Percentiles rank a stretch among this genome's conserved stretches.
These are phyloP conservation scores for Orbilia javanica DNA, from an alignment of 2,329 filamentous ascomycete species.

Conservation along the genomic window DNA sequence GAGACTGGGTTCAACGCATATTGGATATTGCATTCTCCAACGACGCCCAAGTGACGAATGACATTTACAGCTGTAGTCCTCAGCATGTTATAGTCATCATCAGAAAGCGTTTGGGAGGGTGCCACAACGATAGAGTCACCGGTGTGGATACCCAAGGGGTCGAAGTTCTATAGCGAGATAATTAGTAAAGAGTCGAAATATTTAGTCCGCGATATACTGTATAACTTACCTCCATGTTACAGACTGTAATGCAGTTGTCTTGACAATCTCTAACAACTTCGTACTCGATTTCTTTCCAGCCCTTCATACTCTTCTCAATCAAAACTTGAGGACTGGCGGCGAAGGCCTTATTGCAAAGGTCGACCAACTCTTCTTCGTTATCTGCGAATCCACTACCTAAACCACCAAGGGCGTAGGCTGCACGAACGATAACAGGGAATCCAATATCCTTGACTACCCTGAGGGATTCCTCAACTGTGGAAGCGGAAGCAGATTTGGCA, in stretches of 20 bases:
- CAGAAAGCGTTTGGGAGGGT: slow-evolving; percentile 93
- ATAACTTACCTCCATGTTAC: slow-evolving; percentile 84
- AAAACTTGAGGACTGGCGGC: slow-evolving; percentile 95
- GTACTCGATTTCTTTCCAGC: slow-evolving; percentile 99
- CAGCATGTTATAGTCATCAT: slow-evolving; percentile 99
- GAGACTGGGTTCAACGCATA: slow-evolving; percentile 97
- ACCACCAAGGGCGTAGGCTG: slow-evolving; percentile 94
- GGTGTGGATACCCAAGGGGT: slow-evolving; percentile 96
- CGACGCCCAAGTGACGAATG: slow-evolving; percentile 94
- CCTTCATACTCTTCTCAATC: slow-evolving; percentile 98
- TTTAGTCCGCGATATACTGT: background rate
- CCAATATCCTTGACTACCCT: slow-evolving; percentile 89
- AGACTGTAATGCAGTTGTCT: slow-evolving; percentile 99
- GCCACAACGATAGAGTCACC: slow-evolving; percentile 98
- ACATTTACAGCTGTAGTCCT: slow-evolving; percentile 97
- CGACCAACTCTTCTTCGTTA: slow-evolving; percentile 82
- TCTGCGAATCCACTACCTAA: slow-evolving; percentile 96
- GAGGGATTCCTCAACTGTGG: slow-evolving; percentile 87
- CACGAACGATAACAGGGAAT: slow-evolving; percentile 96
- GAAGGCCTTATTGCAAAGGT: slow-evolving; percentile 94
- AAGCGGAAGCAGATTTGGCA: slow-evolving; percentile 95
- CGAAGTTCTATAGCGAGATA: slow-evolving; percentile 77
- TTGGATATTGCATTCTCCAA: slow-evolving; percentile 99
- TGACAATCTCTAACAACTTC: slow-evolving; percentile 95
- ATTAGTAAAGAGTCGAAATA: background rate